Base-by-base conservation (phyloP, 2,329 filamentous ascomycete genomes). In the Cordyceps fumosorosea region DNA sequence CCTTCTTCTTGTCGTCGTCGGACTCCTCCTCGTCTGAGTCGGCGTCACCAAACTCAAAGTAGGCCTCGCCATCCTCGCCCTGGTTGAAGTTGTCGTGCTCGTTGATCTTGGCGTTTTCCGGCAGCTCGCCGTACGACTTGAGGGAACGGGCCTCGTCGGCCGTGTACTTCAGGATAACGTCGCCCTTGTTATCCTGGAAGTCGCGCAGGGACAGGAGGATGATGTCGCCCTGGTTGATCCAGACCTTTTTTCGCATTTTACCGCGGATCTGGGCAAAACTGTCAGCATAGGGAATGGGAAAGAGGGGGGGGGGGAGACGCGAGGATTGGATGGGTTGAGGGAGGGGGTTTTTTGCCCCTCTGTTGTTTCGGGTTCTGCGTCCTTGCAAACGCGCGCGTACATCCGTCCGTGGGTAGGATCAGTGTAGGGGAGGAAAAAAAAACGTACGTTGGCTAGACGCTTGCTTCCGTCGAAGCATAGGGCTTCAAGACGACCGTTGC, bases 191-290 rank as follows among this genome's bases (percentile, higher is more conserved):
- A 78, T 95, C 91, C 76, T 96, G 91, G 80, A 96, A 96, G 77
- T 96, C 92, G 70, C 91, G 90, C 65, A 96, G 88, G 42, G 89
- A 93, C 65, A 93, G 82, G 52, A 93, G 85, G 76, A 93, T 93
- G 75, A 96, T 96, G 76, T 96, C 91, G 74, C 92, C 92, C 81
- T 96, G 92, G 84, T 96, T 97, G 84, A 97, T 97, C 92, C 92
- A 97, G 78, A 98, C 95, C 86, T 99, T 99, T 86, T 99, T 99
- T 73, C 95, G 88, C 72, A 99, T 90, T 81, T 99, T 98, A 80
- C 93, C 93, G 67, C 93, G 91, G 57, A 77, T 77, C 75, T 76
- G 53, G 8, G 37, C 34, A 18, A 72, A 16, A 71, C 91, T 91
- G 76, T 93, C 89, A 67, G 89, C 14, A 24, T 24, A 16, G 12